Percentiles rank a stretch among this genome's conserved stretches.
Evolutionary conservation across 163 green algal genomes (phyloP).

Genomic region (Scenedesmus sp.): DNA sequence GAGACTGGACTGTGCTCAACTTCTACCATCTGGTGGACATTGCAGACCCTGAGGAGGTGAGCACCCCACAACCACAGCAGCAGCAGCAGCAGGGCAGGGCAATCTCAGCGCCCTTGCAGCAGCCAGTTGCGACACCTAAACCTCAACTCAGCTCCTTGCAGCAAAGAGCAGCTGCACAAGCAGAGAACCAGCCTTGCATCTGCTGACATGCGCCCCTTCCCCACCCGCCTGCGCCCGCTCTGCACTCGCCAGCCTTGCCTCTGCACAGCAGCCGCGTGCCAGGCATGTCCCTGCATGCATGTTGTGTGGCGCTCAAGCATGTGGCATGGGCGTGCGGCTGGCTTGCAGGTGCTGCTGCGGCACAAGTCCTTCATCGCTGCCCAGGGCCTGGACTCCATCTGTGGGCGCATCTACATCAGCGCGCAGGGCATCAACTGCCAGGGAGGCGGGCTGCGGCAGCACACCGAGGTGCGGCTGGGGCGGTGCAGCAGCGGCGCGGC

Average conservation of each 20-base stretch:
- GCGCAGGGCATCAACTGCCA: conserved; percentile 97
- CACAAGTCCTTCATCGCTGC: conserved; percentile 20
- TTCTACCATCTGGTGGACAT: conserved; percentile 95
- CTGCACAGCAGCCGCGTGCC: too few species aligned
- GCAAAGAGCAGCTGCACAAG: not conserved
- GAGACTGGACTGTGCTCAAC: conserved; percentile 80
- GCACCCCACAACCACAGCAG: not conserved
- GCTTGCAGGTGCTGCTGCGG: conserved; percentile 39
- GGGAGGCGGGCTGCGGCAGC: conserved; percentile 79
- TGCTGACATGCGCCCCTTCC: too few species aligned
- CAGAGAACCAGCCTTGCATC: too few species aligned
- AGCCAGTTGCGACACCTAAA: too few species aligned
- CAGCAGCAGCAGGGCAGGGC: not conserved
- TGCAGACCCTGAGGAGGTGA: conserved; percentile 73
- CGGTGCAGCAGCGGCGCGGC: not conserved
- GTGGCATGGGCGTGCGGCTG: too few species aligned
- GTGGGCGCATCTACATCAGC: conserved; percentile 95
- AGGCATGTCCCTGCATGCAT: too few species aligned
- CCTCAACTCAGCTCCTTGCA: not conserved
- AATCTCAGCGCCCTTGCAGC: too few species aligned
- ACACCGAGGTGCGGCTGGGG: conserved; percentile 64
- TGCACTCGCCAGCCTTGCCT: too few species aligned
- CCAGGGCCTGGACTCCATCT: conserved; percentile 45
- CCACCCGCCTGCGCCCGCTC: too few species aligned
- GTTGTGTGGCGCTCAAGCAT: too few species aligned